Percentiles rank a stretch among this genome's conserved stretches.
Evolutionary conservation across 2,329 filamentous ascomycete genomes (phyloP).

Genomic region (Pyrenochaeta sp.): DNA sequence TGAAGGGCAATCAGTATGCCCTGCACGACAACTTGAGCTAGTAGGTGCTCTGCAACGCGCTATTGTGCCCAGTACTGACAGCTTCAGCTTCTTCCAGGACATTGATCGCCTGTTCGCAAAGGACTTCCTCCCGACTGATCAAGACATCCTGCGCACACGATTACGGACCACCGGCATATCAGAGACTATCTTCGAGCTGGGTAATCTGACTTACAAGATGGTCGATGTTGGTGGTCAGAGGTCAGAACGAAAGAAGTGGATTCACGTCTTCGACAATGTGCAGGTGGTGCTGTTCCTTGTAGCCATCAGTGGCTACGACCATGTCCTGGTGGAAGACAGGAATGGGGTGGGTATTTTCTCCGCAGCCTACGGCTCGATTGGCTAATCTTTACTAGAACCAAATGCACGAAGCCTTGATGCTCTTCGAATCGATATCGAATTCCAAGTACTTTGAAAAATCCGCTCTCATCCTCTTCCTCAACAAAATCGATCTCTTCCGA

Average conservation of each 20-base stretch:
- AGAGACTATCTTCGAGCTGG: slow-evolving; percentile 91
- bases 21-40: slow-evolving; percentile 95
- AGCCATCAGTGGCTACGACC: slow-evolving; percentile 95
- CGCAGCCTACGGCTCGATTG: background rate
- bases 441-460: slow-evolving; percentile 62
- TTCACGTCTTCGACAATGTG: slow-evolving; percentile 94
- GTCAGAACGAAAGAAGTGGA: slow-evolving; percentile 97
- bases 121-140: slow-evolving; percentile 88
- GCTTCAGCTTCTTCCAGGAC: slow-evolving; percentile 77
- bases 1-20: slow-evolving; percentile 94
- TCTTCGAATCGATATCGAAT: slow-evolving; percentile 63
- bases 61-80: slow-evolving; percentile 22
- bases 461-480: slow-evolving; percentile 62
- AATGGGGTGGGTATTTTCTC: slow-evolving; percentile 76
- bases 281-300: slow-evolving; percentile 93
- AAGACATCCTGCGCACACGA: slow-evolving; percentile 91
- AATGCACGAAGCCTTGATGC: slow-evolving; percentile 64
- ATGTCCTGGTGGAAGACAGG: slow-evolving; percentile 94
- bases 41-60: slow-evolving; percentile 62
- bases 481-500: slow-evolving; percentile 63
- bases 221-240: slow-evolving; percentile 93
- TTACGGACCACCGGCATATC: slow-evolving; percentile 94
- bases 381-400: slow-evolving; percentile 54
- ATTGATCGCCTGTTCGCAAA: slow-evolving; percentile 69
- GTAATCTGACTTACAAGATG: slow-evolving; percentile 94